These are phyloP conservation scores for Anastatica hierochuntica DNA, from an alignment of 345 rosid species.

Conservation along the genomic window DNA sequence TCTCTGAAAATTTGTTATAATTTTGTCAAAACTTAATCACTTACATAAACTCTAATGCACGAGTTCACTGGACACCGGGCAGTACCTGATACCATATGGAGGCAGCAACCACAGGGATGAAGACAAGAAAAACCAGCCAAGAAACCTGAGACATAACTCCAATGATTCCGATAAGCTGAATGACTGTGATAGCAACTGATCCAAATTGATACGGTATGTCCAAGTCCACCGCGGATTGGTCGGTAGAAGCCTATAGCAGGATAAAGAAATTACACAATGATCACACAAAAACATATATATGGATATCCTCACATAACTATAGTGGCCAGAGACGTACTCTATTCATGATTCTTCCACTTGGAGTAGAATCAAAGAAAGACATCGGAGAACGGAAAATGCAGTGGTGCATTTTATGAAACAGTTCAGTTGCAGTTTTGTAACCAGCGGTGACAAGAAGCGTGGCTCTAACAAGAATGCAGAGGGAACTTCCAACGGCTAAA, in stretches of 20 bases:
- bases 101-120: constrained; percentile 52
- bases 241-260: constrained; percentile 60
- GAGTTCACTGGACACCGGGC: neutral
- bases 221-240: constrained; percentile 59
- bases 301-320: neutral
- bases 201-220: constrained; percentile 40
- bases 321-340: constrained; percentile 35
- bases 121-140: constrained; percentile 67
- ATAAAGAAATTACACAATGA: neutral
- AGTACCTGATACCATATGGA: constrained; percentile 78
- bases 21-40: no score
- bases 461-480: constrained; percentile 44
- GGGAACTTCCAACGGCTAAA: constrained; percentile 49
- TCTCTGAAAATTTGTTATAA: constrained; percentile 35
- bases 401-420: constrained; percentile 56
- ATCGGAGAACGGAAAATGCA: constrained; percentile 68
- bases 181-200: constrained; percentile 34
- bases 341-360: constrained; percentile 60
- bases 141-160: constrained; percentile 76
- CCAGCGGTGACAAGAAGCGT: constrained; percentile 48
- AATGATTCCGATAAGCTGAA: constrained; percentile 58
- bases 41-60: no score
- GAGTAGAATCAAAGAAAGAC: constrained; percentile 84
- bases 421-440: constrained; percentile 57
- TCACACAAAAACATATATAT: neutral